phyloP scores from a whole-genome alignment of 108 stramenopile species.

The Skeletonema tropicum region DNA sequence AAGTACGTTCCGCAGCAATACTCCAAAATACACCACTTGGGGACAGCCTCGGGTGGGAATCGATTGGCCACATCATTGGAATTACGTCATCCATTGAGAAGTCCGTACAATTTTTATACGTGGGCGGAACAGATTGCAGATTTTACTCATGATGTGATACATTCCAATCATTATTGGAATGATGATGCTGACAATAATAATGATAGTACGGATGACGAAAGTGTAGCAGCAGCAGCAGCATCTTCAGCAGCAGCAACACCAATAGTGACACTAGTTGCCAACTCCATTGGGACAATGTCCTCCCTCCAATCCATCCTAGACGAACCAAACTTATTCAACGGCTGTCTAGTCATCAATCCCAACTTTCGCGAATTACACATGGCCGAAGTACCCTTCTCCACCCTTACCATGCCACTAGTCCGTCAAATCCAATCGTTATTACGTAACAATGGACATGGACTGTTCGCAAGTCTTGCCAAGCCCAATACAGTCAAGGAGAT shows the following conservation, averaged over 20 bases:
- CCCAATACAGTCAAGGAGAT: constrained; percentile 83
- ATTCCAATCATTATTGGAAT: background rate
- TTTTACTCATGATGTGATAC: constrained; percentile 67
- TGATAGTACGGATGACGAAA: no score
- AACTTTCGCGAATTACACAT: constrained; percentile 91
- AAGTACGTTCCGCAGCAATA: constrained; percentile 33
- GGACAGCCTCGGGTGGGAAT: constrained; percentile 62
- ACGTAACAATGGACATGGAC: constrained; percentile 70
- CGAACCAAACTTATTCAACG: constrained; percentile 70
- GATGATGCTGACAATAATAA: background rate
- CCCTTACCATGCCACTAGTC: constrained; percentile 76
- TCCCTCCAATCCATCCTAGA: constrained; percentile 89
- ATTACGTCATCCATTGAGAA: constrained; percentile 28
- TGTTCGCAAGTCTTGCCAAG: constrained; percentile 86
- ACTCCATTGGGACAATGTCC: constrained; percentile 90
- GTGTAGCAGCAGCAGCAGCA: no score
- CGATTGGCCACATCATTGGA: background rate
- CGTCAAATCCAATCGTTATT: constrained; percentile 70
- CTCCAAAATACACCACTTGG: constrained; percentile 56
- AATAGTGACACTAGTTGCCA: constrained; percentile 83
- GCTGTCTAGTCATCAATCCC: constrained; percentile 77
- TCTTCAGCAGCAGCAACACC: no score
- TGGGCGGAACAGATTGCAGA: constrained; percentile 85
- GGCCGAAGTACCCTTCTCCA: constrained; percentile 82
- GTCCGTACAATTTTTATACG: constrained; percentile 92